phyloP scores from a whole-genome alignment of 2,329 filamentous ascomycete species.

The Lasiodiplodia theobromae region DNA sequence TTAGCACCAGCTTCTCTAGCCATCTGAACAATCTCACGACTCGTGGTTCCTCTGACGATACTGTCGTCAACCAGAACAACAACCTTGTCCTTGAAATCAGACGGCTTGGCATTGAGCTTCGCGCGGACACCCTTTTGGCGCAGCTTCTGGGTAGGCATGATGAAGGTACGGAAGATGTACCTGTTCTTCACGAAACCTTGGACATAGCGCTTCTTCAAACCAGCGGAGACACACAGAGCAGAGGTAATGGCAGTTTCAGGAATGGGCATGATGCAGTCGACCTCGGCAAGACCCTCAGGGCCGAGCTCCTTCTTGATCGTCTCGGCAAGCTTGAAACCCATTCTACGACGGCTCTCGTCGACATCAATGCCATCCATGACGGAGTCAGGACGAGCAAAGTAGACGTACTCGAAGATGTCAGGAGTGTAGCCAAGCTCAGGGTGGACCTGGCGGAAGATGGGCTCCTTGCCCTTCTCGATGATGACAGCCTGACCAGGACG shows the following conservation, averaged over 20 bases:
- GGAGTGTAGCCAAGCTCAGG: constrained; percentile 74
- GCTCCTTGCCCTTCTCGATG: constrained; percentile 76
- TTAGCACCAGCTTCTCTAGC: constrained; percentile 82
- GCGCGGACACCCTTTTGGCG: constrained; percentile 86
- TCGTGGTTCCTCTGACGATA: constrained; percentile 86
- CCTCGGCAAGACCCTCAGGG: constrained; percentile 72
- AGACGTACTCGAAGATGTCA: constrained; percentile 88
- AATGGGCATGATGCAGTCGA: constrained; percentile 85
- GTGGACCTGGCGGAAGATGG: constrained; percentile 78
- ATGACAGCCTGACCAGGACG: constrained; percentile 85
- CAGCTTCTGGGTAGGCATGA: constrained; percentile 81
- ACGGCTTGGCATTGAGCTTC: constrained; percentile 86
- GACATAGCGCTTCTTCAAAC: constrained; percentile 77
- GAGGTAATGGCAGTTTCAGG: constrained; percentile 85
- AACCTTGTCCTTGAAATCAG: constrained; percentile 81
- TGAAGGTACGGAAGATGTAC: constrained; percentile 88
- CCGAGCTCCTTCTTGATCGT: constrained; percentile 73
- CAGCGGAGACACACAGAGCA: constrained; percentile 76
- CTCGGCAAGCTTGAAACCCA: constrained; percentile 82
- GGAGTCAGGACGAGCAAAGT: constrained; percentile 83
- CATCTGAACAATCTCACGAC: constrained; percentile 81
- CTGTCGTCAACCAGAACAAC: constrained; percentile 89
- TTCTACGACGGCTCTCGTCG: constrained; percentile 81
- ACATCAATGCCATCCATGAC: constrained; percentile 89
- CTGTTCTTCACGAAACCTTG: constrained; percentile 90